Base-by-base conservation (phyloP, 169 alveolate genomes). In the Eimeria zaria region DNA sequence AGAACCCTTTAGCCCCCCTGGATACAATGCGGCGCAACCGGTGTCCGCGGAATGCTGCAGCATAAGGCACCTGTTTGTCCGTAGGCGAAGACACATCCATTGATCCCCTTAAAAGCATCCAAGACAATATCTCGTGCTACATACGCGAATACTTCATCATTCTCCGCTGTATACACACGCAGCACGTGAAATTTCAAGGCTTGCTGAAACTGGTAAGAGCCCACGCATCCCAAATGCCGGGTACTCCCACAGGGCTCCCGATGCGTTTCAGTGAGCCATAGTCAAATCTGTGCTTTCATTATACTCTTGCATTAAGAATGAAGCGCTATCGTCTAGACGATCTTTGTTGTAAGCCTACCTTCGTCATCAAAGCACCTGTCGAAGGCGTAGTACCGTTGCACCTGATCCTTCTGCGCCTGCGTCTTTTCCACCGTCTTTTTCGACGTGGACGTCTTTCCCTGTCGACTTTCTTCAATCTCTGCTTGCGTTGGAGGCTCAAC, bases 61-160 rank as follows among this genome's bases (percentile, higher is more conserved):
- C 51, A 3, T 33, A 46, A 41, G 36, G 62, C 48, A 71, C 98
- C 98, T 27, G 98, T 97, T 74, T 97, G 98, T 20, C 98, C 98
- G 80, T 97, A 97, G 7, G 98, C 98, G 46, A 97, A 97, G 78
- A 96, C 97, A 80, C 98, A 97, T 48, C 98, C 98, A 92, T 97
- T 97, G 90, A 97, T 97, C 22, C 98, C 98, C 90, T 97, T 96
- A 95, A 97, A 97, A 20, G 98, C 96, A 78, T 97, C 98, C 62
- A 97, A 80, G 30, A 97, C 97, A 80, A 97, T 97, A 58, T 97
- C 98, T 89, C 97, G 95, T 24, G 98, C 98, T 33, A 97, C 95
- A 88, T 96, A 97, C 58, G 89, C 97, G 53, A 96, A 97, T 69
- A 97, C 98, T 64, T 97, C 98, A 22, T 95, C 97, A 83, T 97